These are phyloP conservation scores for Paraphoma sp. DNA, from an alignment of 2,329 filamentous ascomycete species.

Conservation along the genomic window DNA sequence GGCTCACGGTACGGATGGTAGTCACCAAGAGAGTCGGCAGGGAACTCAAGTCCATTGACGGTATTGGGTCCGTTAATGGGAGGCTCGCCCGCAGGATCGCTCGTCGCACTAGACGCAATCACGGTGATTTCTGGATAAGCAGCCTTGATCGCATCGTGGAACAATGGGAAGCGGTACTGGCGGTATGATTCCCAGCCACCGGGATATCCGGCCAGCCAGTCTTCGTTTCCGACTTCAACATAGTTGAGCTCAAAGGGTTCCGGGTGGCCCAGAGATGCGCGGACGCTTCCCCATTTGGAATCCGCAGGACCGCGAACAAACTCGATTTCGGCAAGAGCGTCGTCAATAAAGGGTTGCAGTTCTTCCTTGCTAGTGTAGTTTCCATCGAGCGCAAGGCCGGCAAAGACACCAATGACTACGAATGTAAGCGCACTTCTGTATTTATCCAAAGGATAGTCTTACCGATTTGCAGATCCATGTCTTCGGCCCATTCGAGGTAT, in stretches of 20 bases:
- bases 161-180: conserved; percentile 41
- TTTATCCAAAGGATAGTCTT: not conserved
- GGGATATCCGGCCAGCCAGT: conserved; percentile 44
- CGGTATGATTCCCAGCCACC: conserved; percentile 36
- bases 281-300: conserved; percentile 43
- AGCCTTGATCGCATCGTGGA: conserved; percentile 43
- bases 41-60: conserved; percentile 26
- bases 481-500: conserved; percentile 57
- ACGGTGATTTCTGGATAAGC: conserved; percentile 45
- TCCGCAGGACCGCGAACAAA: conserved; percentile 37
- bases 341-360: conserved; percentile 48
- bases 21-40: conserved; percentile 38
- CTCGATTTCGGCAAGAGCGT: conserved; percentile 48
- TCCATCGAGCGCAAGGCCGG: conserved; percentile 54
- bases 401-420: conserved; percentile 50
- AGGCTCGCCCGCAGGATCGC: conserved; percentile 32
- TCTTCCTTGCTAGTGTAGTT: conserved; percentile 44
- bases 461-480: conserved; percentile 51
- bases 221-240: conserved; percentile 49
- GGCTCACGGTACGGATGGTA: conserved; percentile 55
- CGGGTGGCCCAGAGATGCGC: conserved; percentile 45
- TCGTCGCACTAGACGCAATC: conserved; percentile 40
- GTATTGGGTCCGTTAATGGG: conserved; percentile 47
- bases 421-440: not conserved
- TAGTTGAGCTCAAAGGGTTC: conserved; percentile 47